These are phyloP conservation scores for Beauveria bassiana DNA, from an alignment of 2,329 filamentous ascomycete genomes.

Conservation along the genomic window DNA sequence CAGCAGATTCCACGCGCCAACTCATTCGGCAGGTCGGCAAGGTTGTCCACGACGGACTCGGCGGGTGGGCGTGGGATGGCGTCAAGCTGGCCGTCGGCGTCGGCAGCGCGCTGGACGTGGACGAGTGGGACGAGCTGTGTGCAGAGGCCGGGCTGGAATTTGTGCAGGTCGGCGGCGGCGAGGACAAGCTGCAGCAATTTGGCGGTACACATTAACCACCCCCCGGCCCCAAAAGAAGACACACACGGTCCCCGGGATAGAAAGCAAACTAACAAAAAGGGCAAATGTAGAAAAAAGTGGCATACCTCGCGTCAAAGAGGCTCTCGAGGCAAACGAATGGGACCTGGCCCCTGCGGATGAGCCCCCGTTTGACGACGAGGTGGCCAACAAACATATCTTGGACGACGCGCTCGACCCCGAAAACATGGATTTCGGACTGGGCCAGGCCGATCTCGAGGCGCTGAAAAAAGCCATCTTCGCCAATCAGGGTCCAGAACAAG, in stretches of 20 bases:
- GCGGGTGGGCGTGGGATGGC: slow-evolving; percentile 58
- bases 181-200: slow-evolving; percentile 42
- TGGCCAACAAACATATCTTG: slow-evolving; percentile 19
- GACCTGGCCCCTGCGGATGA: slow-evolving; percentile 23
- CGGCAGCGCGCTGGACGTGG: slow-evolving; percentile 34
- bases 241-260: neutral
- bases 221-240: neutral
- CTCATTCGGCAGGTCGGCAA: slow-evolving; percentile 46
- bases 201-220: slow-evolving; percentile 36
- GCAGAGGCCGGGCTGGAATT: slow-evolving; percentile 54
- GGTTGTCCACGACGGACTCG: slow-evolving; percentile 49
- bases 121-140: slow-evolving; percentile 56
- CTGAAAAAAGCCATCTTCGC: slow-evolving; percentile 45
- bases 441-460: slow-evolving; percentile 44
- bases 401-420: slow-evolving; percentile 33
- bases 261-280: neutral
- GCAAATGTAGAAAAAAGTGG: slow-evolving; percentile 45
- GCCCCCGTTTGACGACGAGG: slow-evolving; percentile 22
- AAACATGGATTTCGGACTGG: slow-evolving; percentile 44
- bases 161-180: slow-evolving; percentile 41
- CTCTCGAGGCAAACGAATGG: slow-evolving; percentile 61
- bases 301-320: slow-evolving; percentile 50
- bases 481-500: slow-evolving; percentile 1
- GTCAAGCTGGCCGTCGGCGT: slow-evolving; percentile 53
- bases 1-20: slow-evolving; percentile 21